These are phyloP conservation scores for Mycosphaerella sp. DNA, from an alignment of 2,329 filamentous ascomycete species.

Conservation along the genomic window DNA sequence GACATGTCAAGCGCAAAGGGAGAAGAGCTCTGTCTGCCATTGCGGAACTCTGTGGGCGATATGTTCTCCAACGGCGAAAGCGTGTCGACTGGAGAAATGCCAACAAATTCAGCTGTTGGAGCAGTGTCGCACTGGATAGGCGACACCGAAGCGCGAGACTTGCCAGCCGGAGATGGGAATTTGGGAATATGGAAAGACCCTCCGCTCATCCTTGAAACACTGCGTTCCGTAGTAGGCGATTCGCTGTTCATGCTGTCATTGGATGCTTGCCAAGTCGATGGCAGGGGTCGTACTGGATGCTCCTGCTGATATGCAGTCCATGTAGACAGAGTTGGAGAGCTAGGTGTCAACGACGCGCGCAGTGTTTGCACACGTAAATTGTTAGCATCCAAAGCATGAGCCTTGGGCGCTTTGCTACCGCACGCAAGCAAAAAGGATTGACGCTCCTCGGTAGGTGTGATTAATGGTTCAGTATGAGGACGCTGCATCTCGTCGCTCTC, in stretches of 20 bases:
- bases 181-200: slow-evolving; percentile 33
- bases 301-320: slow-evolving; percentile 31
- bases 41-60: slow-evolving; percentile 4
- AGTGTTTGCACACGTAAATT: slow-evolving; percentile 33
- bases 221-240: neutral
- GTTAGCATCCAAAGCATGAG: slow-evolving; percentile 2
- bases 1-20: slow-evolving; percentile 20
- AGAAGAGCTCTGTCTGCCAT: slow-evolving; percentile 12
- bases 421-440: slow-evolving; percentile 8
- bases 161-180: slow-evolving; percentile 32
- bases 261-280: slow-evolving; percentile 1
- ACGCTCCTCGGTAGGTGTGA: slow-evolving; percentile 4
- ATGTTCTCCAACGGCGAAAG: slow-evolving; percentile 14
- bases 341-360: slow-evolving; percentile 37
- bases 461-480: slow-evolving; percentile 6
- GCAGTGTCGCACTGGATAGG: slow-evolving; percentile 14
- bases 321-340: slow-evolving; percentile 36
- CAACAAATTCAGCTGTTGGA: slow-evolving; percentile 25
- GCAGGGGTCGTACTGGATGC: slow-evolving; percentile 1
- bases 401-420: slow-evolving; percentile 7
- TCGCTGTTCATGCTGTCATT: slow-evolving; percentile 5
- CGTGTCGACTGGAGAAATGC: slow-evolving; percentile 10
- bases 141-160: slow-evolving; percentile 16
- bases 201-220: slow-evolving; percentile 5
- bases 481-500: slow-evolving; percentile 21